Evolutionary conservation across 495 filamentous ascomycete species (phyloP).

Genomic region (Xylaria intraflava): DNA sequence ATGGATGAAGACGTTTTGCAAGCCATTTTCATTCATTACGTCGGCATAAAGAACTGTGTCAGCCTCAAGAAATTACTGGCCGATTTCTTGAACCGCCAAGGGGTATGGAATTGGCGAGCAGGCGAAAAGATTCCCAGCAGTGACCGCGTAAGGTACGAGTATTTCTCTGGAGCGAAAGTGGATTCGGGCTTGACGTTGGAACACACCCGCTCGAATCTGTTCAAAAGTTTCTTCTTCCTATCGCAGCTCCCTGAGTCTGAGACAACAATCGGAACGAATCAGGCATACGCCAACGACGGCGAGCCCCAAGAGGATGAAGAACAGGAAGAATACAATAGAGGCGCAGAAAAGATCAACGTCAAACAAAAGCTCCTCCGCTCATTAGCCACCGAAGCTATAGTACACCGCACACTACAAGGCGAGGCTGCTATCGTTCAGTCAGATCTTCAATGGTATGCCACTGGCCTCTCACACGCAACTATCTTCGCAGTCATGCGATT

Average conservation of each 20-base stretch:
- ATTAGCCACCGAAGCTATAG: constrained; percentile 52
- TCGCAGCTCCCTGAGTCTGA: constrained; percentile 45
- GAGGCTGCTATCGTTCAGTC: constrained; percentile 57
- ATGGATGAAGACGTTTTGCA: constrained; percentile 66
- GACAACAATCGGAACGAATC: constrained; percentile 15
- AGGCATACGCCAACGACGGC: constrained; percentile 15
- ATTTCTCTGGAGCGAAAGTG: not conserved
- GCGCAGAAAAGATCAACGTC: constrained; percentile 14
- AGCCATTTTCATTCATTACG: constrained; percentile 57
- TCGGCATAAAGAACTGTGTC: constrained; percentile 53
- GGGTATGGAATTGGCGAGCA: not conserved
- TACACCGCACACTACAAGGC: constrained; percentile 45
- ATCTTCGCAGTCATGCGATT: constrained; percentile 52
- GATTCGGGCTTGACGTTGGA: not conserved
- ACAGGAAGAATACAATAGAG: constrained; percentile 10
- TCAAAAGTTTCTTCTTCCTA: constrained; percentile 34
- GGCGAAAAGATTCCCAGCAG: not conserved
- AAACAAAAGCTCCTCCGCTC: constrained; percentile 57
- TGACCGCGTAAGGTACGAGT: constrained; percentile 1
- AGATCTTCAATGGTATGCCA: constrained; percentile 58
- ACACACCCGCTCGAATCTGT: not conserved
- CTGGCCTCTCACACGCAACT: constrained; percentile 54
- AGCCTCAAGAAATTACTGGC: constrained; percentile 41
- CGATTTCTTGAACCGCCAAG: not conserved
- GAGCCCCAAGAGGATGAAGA: constrained; percentile 21